phyloP scores from a whole-genome alignment of 352 stramenopile genomes.

The Globisporangium echinulatum region DNA sequence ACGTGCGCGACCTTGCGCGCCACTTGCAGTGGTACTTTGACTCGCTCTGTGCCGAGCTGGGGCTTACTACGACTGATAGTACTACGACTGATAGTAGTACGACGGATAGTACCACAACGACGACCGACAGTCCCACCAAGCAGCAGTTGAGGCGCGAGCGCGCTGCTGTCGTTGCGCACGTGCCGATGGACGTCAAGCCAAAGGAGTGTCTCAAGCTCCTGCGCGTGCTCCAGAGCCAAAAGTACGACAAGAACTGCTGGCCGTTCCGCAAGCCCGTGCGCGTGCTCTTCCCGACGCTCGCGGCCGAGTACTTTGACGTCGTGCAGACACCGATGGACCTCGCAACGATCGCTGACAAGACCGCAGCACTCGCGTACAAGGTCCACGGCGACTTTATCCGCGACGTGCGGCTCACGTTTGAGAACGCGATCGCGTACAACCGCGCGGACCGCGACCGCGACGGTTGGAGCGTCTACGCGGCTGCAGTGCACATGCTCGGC shows the following conservation, averaged over 20 bases:
- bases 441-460: conserved; percentile 73
- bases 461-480: conserved; percentile 74
- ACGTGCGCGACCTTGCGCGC: conserved; percentile 76
- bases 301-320: conserved; percentile 74
- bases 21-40: conserved; percentile 85
- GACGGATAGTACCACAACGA: not conserved
- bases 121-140: conserved; percentile 17
- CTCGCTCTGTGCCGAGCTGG: conserved; percentile 67
- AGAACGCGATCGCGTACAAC: conserved; percentile 83
- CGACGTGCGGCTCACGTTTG: conserved; percentile 75
- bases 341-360: conserved; percentile 60
- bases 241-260: conserved; percentile 85
- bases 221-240: conserved; percentile 77
- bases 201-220: conserved; percentile 79
- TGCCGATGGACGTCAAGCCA: conserved; percentile 70
- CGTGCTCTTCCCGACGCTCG: conserved; percentile 66
- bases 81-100: no score
- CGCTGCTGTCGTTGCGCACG: conserved; percentile 34
- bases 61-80: conserved; percentile 18
- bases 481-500: conserved; percentile 62
- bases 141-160: conserved; percentile 52
- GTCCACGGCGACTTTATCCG: conserved; percentile 75
- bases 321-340: conserved; percentile 82
- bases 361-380: conserved; percentile 69
- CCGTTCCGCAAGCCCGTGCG: conserved; percentile 76